Evolutionary conservation across 1,139 yeast genomes (phyloP).

Genomic region (Diutina mesorugosa): DNA sequence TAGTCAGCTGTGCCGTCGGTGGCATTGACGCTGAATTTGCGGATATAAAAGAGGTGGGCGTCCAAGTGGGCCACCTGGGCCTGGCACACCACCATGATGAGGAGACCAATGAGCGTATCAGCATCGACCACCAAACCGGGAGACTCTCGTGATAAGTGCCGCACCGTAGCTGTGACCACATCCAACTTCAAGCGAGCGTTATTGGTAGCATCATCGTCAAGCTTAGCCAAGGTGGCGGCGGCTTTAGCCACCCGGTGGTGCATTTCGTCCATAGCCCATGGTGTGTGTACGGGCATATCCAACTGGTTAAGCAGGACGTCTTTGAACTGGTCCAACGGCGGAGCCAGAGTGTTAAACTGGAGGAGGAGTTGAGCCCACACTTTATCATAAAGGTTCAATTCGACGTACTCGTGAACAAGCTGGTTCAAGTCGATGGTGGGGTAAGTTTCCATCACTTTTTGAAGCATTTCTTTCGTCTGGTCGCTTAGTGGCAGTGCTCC

Average conservation of each 20-base stretch:
- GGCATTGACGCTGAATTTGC: constrained; percentile 35
- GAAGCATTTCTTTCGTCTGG: neutral
- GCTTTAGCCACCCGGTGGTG: constrained; percentile 43
- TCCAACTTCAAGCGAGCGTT: constrained; percentile 42
- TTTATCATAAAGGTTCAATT: constrained; percentile 49
- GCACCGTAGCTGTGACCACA: constrained; percentile 41
- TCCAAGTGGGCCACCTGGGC: constrained; percentile 47
- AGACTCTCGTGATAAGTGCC: constrained; percentile 25
- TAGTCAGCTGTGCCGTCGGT: constrained; percentile 17
- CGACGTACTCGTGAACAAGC: constrained; percentile 59
- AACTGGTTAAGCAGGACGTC: constrained; percentile 58
- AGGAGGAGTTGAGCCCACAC: constrained; percentile 41
- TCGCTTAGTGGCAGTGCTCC: neutral
- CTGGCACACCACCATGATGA: constrained; percentile 60
- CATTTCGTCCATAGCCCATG: constrained; percentile 26
- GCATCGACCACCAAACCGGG: constrained; percentile 46
- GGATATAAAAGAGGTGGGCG: constrained; percentile 54
- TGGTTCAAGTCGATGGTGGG: constrained; percentile 41
- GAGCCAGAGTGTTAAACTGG: constrained; percentile 18
- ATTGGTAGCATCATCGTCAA: constrained; percentile 29
- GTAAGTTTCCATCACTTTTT: constrained; percentile 7
- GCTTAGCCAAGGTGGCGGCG: constrained; percentile 35
- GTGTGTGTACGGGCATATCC: constrained; percentile 37
- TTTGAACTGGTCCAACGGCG: constrained; percentile 20
- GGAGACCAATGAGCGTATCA: constrained; percentile 62